A percentile compares a stretch with the other conserved stretches of the same genome.
phyloP scores from a whole-genome alignment of 2,329 filamentous ascomycete genomes.

The Colletotrichum limetticola region DNA sequence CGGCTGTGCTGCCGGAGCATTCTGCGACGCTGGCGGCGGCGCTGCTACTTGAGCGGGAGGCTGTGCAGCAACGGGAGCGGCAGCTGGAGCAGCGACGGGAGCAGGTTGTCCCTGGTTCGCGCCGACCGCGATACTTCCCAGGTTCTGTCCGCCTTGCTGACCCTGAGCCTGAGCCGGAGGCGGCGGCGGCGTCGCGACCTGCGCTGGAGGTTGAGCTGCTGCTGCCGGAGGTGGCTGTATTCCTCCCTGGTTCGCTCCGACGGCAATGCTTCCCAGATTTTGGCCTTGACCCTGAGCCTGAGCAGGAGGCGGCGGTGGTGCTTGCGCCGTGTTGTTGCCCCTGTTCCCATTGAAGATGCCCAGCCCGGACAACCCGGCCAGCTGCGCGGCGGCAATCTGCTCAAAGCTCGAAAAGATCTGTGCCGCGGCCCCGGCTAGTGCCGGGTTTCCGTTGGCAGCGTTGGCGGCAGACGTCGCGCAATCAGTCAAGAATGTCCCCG shows the following conservation, averaged over 20 bases:
- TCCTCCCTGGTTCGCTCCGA: constrained; percentile 19
- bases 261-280: constrained; percentile 15
- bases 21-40: not conserved
- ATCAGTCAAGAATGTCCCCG: constrained; percentile 45
- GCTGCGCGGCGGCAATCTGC: constrained; percentile 42
- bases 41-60: no score
- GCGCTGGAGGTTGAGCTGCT: constrained; percentile 15
- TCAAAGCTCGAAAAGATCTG: constrained; percentile 42
- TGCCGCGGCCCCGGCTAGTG: constrained; percentile 12
- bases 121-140: constrained; percentile 1
- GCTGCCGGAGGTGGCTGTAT: not conserved
- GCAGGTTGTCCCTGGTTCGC: not conserved
- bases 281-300: not conserved
- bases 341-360: constrained; percentile 19
- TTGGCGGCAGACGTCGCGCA: constrained; percentile 43
- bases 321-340: constrained; percentile 8
- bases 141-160: not conserved
- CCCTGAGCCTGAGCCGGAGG: not conserved
- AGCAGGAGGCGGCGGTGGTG: not conserved
- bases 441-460: constrained; percentile 30
- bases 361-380: constrained; percentile 38
- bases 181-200: not conserved
- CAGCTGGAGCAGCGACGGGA: not conserved
- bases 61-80: not conserved
- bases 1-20: constrained; percentile 6